These are phyloP conservation scores for Penicillium carneum DNA, from an alignment of 2,329 filamentous ascomycete genomes.

Conservation along the genomic window DNA sequence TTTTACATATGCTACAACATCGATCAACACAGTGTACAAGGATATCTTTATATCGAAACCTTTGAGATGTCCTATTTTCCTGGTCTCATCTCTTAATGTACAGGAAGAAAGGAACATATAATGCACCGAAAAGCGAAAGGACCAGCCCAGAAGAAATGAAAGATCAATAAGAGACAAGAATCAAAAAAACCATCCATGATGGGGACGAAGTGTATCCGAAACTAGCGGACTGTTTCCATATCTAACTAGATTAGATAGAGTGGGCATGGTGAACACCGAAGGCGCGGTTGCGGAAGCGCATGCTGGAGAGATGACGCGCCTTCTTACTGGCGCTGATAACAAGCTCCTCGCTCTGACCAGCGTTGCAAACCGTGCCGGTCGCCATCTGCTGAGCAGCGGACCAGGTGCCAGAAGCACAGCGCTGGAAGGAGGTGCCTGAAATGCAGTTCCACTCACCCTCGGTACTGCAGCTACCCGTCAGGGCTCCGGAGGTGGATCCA, in stretches of 20 bases:
- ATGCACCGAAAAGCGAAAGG: slow-evolving; percentile 18
- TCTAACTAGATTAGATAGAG: slow-evolving; percentile 26
- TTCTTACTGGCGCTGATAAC: slow-evolving; percentile 34
- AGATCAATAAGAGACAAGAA: slow-evolving; percentile 7
- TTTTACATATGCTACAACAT: neutral
- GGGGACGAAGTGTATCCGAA: slow-evolving; percentile 10
- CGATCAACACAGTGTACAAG: neutral
- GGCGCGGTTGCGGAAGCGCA: slow-evolving; percentile 42
- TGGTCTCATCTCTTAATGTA: slow-evolving; percentile 28
- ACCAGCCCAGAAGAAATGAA: slow-evolving; percentile 18
- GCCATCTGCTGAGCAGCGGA: slow-evolving; percentile 59
- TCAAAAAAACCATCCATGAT: neutral
- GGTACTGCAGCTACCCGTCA: slow-evolving; percentile 57
- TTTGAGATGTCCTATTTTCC: slow-evolving; percentile 17
- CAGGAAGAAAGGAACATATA: slow-evolving; percentile 26
- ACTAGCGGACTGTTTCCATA: slow-evolving; percentile 30
- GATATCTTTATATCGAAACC: neutral
- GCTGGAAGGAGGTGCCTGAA: slow-evolving; percentile 64
- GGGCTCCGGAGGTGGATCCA: slow-evolving; percentile 40
- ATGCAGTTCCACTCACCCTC: slow-evolving; percentile 69
- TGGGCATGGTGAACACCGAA: slow-evolving; percentile 31
- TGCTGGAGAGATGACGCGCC: slow-evolving; percentile 37
- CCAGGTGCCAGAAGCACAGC: slow-evolving; percentile 68
- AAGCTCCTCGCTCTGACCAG: slow-evolving; percentile 45
- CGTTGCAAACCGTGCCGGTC: slow-evolving; percentile 61